Evolutionary conservation across 2,329 filamentous ascomycete genomes (phyloP).

Genomic region (Raffaelea arxii): DNA sequence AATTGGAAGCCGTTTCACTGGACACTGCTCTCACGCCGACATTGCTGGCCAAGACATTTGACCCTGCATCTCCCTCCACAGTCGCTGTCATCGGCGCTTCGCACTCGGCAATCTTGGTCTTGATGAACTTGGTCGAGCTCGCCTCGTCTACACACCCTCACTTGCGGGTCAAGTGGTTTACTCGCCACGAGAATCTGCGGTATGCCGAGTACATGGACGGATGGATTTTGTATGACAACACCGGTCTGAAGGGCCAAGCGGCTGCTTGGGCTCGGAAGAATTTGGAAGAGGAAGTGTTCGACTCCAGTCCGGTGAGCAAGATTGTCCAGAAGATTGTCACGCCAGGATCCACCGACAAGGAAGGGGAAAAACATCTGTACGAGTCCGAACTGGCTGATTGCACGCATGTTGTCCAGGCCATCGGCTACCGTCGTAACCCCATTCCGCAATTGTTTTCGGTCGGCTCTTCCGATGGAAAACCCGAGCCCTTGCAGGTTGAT

Average conservation of each 20-base stretch:
- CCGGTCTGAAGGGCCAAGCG: background rate
- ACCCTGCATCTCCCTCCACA: background rate
- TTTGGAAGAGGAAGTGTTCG: background rate
- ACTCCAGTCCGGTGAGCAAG: background rate
- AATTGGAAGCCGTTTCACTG: background rate
- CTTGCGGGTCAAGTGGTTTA: background rate
- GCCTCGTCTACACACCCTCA: background rate
- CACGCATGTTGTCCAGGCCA: background rate
- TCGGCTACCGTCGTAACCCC: background rate
- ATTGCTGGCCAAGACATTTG: background rate
- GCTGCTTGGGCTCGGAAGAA: background rate
- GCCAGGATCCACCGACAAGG: background rate
- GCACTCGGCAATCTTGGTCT: background rate
- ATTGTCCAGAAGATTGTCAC: background rate
- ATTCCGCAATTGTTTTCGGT: background rate
- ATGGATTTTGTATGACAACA: constrained; percentile 1
- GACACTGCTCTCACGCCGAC: background rate
- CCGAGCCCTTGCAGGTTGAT: background rate
- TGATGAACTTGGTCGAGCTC: background rate
- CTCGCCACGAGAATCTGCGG: background rate
- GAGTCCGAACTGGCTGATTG: background rate
- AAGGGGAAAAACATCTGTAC: background rate
- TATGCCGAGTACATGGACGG: background rate
- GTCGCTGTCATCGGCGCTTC: background rate
- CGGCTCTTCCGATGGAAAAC: background rate